Percentiles rank a stretch among this genome's conserved stretches.
These are phyloP conservation scores for Cyberlindnera mississippiensis DNA, from an alignment of 805 yeast genomes.

Conservation along the genomic window DNA sequence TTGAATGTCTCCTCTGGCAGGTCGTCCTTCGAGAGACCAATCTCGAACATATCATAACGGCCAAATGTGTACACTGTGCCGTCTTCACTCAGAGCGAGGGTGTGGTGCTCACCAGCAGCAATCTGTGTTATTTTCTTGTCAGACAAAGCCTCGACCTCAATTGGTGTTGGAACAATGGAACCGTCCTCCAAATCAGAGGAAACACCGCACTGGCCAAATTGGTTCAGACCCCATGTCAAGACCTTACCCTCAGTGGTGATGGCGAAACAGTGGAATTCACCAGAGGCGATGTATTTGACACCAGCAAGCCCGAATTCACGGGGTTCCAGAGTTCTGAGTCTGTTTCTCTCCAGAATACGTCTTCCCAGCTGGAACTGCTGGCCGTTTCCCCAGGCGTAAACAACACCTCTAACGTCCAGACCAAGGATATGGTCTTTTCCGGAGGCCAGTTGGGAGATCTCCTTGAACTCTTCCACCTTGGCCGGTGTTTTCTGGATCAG, in stretches of 20 bases:
- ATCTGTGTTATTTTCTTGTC: conserved; percentile 54
- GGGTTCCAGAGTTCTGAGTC: conserved; percentile 70
- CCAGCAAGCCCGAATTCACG: conserved; percentile 79
- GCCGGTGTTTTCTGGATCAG: conserved; percentile 64
- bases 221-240: conserved; percentile 92
- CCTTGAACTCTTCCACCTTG: conserved; percentile 54
- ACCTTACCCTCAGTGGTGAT: conserved; percentile 68
- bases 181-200: conserved; percentile 80
- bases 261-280: conserved; percentile 96
- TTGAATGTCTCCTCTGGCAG: conserved; percentile 70
- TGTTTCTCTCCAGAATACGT: conserved; percentile 73
- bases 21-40: conserved; percentile 67
- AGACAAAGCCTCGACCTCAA: conserved; percentile 60
- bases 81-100: conserved; percentile 64
- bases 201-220: conserved; percentile 93
- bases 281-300: conserved; percentile 79
- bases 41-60: conserved; percentile 87
- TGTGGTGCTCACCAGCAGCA: conserved; percentile 94
- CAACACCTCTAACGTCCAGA: conserved; percentile 78
- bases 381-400: conserved; percentile 97
- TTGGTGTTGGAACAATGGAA: conserved; percentile 73
- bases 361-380: conserved; percentile 92
- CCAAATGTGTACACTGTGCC: conserved; percentile 88
- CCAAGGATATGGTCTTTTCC: conserved; percentile 94
- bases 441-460: conserved; percentile 77